These are phyloP conservation scores for Stylosanthes scabra DNA, from an alignment of 331 rosid species.

Conservation along the genomic window DNA sequence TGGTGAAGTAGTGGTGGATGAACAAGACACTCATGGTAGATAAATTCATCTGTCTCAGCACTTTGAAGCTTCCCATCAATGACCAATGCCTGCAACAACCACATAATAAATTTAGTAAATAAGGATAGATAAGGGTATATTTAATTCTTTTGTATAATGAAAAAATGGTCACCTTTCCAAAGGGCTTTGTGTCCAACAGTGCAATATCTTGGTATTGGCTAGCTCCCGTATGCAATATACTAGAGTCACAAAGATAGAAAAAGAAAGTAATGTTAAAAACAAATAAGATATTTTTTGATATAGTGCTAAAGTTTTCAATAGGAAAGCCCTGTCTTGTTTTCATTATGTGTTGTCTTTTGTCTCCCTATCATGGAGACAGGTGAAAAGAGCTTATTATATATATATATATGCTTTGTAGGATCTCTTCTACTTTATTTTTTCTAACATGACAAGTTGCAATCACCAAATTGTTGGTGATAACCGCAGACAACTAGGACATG, in stretches of 20 bases:
- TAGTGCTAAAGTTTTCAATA: constrained; percentile 30
- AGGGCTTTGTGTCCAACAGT: constrained; percentile 94
- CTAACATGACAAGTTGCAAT: constrained; percentile 32
- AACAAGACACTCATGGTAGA: constrained; percentile 97
- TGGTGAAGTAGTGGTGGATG: constrained; percentile 94
- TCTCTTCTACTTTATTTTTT: constrained; percentile 42
- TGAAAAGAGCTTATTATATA: constrained; percentile 32
- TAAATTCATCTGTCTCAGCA: constrained; percentile 95
- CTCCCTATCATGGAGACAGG: constrained; percentile 56
- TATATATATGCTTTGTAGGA: constrained; percentile 42
- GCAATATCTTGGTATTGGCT: constrained; percentile 96
- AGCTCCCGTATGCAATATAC: constrained; percentile 93
- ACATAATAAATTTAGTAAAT: constrained; percentile 5
- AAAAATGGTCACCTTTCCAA: constrained; percentile 71
- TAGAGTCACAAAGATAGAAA: constrained; percentile 40
- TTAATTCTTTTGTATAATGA: background rate
- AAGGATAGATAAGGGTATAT: background rate
- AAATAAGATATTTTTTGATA: constrained; percentile 14
- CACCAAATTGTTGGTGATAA: constrained; percentile 21
- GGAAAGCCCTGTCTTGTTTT: constrained; percentile 16
- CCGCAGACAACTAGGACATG: too few relatives aligned
- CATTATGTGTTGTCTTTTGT: constrained; percentile 52
- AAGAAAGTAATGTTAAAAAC: background rate
- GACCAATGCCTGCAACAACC: constrained; percentile 71
- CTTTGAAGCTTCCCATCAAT: constrained; percentile 99